Percentiles rank a stretch among this genome's conserved stretches.
These are phyloP conservation scores for Casuarina equisetifolia DNA, from an alignment of 306 rosid species.

Conservation along the genomic window DNA sequence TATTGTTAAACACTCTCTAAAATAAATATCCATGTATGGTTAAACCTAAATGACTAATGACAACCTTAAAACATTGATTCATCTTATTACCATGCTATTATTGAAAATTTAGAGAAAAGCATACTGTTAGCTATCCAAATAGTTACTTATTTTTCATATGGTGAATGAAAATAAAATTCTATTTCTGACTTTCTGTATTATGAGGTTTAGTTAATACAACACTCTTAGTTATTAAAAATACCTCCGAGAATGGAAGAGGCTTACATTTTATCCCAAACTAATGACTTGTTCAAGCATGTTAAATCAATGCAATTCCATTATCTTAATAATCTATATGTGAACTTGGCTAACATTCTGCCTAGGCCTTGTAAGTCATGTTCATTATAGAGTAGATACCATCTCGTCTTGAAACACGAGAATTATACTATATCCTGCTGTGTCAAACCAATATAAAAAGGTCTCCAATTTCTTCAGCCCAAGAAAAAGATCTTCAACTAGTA, in stretches of 20 bases:
- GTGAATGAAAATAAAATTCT: no score
- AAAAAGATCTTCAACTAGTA: neutral
- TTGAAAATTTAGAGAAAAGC: no score
- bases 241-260: neutral
- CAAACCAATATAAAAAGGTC: neutral
- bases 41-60: no score
- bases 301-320: neutral
- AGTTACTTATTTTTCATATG: no score
- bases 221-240: neutral
- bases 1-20: no score
- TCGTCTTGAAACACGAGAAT: neutral
- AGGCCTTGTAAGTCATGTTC: neutral
- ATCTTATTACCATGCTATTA: no score
- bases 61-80: no score
- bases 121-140: neutral
- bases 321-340: neutral
- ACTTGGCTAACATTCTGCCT: neutral
- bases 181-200: constrained; percentile 10
- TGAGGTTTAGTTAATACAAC: neutral
- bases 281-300: neutral
- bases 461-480: neutral
- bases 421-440: neutral
- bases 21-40: no score
- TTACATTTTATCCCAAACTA: neutral
- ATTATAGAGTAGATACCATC: neutral